These are phyloP conservation scores for Corynespora cassiicola DNA, from an alignment of 2,329 filamentous ascomycete species.

Conservation along the genomic window DNA sequence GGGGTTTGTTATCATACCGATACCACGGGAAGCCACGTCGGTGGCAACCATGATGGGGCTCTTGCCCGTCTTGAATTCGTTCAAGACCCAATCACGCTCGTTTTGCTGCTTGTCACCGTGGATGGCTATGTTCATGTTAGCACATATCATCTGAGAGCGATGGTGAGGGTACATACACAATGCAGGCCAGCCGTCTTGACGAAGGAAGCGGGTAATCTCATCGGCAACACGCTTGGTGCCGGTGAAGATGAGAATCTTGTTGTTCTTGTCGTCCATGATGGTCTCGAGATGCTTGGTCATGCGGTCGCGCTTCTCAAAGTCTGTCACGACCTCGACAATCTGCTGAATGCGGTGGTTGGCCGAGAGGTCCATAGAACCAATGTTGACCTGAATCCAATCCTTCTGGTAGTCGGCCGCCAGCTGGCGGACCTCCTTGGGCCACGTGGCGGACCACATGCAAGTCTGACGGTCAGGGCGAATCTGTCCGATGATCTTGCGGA, in stretches of 20 bases:
- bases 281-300: constrained; percentile 98
- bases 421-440: constrained; percentile 97
- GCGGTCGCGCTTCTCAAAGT: constrained; percentile 95
- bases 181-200: constrained; percentile 97
- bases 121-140: constrained; percentile 71
- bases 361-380: constrained; percentile 92
- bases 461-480: constrained; percentile 98
- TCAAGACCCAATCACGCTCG: constrained; percentile 98
- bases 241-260: constrained; percentile 95
- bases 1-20: constrained; percentile 88
- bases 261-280: constrained; percentile 94
- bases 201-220: constrained; percentile 95
- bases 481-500: constrained; percentile 97
- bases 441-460: constrained; percentile 99
- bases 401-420: constrained; percentile 89
- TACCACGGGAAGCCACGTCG: constrained; percentile 99
- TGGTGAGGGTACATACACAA: constrained; percentile 71
- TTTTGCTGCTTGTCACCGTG: constrained; percentile 99
- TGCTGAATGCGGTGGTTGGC: constrained; percentile 98
- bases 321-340: constrained; percentile 93
- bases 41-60: constrained; percentile 99
- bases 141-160: constrained; percentile 12
- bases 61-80: constrained; percentile 99
- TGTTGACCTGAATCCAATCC: constrained; percentile 98
- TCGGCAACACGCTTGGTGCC: constrained; percentile 89